Conservation (phyloP, 1,284 basidiomycete species). For the Austroboletus novae-zelandiae region DNA sequence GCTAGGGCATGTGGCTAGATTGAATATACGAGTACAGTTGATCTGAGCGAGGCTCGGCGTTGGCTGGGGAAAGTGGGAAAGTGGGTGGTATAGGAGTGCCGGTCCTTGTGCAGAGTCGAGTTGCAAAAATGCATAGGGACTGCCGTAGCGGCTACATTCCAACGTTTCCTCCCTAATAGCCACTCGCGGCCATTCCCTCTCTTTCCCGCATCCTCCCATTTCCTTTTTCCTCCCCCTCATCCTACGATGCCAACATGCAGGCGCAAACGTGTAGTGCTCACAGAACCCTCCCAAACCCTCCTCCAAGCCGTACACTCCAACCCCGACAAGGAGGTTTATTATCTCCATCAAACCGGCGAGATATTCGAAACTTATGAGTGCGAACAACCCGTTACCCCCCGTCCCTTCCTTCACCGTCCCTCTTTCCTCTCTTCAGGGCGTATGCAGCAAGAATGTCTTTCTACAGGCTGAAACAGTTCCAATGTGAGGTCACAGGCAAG, state of each 20-base stretch:
- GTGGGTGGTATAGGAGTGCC: constrained; percentile 15
- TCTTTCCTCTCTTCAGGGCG: constrained; percentile 51
- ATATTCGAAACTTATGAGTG: constrained; percentile 94
- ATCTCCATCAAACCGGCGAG: constrained; percentile 90
- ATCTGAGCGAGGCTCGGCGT: constrained; percentile 2
- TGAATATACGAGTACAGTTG: constrained; percentile 10
- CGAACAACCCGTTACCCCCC: constrained; percentile 29
- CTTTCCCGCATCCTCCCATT: constrained; percentile 34
- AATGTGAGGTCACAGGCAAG: constrained; percentile 94
- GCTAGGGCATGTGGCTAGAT: background rate
- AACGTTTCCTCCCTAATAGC: constrained; percentile 43
- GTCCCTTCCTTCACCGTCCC: constrained; percentile 22
- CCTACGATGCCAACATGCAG: constrained; percentile 82
- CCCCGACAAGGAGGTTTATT: constrained; percentile 78
- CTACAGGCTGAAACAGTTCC: constrained; percentile 90
- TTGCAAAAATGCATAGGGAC: constrained; percentile 39
- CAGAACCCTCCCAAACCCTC: constrained; percentile 69
- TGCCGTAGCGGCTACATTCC: constrained; percentile 34
- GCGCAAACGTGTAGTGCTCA: constrained; percentile 87
- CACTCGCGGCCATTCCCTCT: constrained; percentile 37
- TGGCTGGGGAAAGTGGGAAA: constrained; percentile 1
- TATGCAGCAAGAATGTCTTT: constrained; percentile 92
- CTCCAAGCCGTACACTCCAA: constrained; percentile 60
- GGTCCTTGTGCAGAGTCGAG: constrained; percentile 24
- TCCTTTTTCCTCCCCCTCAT: constrained; percentile 21